Conservation (phyloP, 2,329 filamentous ascomycete genomes). For the Bipolaris oryzae region DNA sequence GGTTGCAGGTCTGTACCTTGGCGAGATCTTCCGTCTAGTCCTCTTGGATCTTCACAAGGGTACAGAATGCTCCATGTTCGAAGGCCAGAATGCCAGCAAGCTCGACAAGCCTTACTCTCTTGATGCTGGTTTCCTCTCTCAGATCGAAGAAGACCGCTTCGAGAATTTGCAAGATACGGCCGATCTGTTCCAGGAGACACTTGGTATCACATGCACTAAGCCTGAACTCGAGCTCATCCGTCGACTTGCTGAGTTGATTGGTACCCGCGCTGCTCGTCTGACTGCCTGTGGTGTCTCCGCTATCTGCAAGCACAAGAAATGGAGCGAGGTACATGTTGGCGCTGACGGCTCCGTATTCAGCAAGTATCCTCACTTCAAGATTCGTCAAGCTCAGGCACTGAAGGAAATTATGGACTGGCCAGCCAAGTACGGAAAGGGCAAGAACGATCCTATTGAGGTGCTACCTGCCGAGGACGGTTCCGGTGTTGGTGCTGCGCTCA, state of each 20-base stretch:
- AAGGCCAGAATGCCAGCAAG: conserved; percentile 77
- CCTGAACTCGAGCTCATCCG: conserved; percentile 89
- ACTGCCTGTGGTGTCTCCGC: conserved; percentile 94
- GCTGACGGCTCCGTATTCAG: conserved; percentile 98
- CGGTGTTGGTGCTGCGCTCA: conserved; percentile 94
- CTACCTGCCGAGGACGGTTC: conserved; percentile 92
- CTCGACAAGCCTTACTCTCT: conserved; percentile 87
- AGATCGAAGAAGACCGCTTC: conserved; percentile 93
- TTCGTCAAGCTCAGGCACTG: conserved; percentile 83
- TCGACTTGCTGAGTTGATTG: conserved; percentile 89
- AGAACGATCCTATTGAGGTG: conserved; percentile 76
- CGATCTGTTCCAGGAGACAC: conserved; percentile 78
- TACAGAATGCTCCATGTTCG: conserved; percentile 70
- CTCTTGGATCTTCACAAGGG: conserved; percentile 81
- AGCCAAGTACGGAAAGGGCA: conserved; percentile 71
- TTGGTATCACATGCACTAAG: conserved; percentile 72
- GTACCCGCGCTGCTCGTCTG: conserved; percentile 89
- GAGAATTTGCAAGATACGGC: conserved; percentile 92
- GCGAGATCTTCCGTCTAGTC: conserved; percentile 90
- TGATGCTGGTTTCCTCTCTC: conserved; percentile 90
- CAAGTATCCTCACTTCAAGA: conserved; percentile 99
- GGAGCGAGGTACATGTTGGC: conserved; percentile 87
- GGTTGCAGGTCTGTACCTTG: conserved; percentile 92
- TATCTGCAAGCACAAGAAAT: conserved; percentile 95
- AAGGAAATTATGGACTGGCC: conserved; percentile 97